A percentile compares a stretch with the other conserved stretches of the same genome.
Conservation (phyloP, 305 asterid genomes). For the Fraxinus velutina region DNA sequence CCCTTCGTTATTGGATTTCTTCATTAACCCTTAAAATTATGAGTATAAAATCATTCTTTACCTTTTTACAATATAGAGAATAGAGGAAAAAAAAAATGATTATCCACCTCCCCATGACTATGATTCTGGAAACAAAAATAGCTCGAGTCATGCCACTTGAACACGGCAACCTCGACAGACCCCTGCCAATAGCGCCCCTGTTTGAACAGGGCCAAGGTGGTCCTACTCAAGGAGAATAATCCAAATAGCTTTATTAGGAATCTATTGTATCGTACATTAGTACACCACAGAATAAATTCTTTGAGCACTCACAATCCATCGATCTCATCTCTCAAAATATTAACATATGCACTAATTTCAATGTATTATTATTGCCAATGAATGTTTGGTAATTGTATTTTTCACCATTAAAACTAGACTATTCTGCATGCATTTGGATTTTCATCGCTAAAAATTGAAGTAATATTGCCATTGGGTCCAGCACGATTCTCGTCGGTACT, state of each 20-base stretch:
- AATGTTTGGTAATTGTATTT: neutral
- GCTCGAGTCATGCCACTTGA: neutral
- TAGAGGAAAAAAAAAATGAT: too few relatives aligned
- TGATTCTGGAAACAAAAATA: neutral
- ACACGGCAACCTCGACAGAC: too few relatives aligned
- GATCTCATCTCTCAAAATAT: neutral
- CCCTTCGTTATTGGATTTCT: neutral
- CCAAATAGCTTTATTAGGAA: neutral
- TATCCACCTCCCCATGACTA: neutral
- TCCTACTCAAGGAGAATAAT: neutral
- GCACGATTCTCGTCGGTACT: neutral
- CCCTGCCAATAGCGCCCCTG: too few relatives aligned
- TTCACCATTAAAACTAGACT: constrained; percentile 24
- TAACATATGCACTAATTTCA: neutral
- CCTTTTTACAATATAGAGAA: neutral
- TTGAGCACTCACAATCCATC: neutral
- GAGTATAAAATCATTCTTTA: neutral
- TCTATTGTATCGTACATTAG: neutral
- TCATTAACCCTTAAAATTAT: neutral
- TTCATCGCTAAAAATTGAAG: constrained; percentile 73
- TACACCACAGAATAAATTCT: neutral
- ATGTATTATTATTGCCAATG: neutral
- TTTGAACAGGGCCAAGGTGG: too few relatives aligned
- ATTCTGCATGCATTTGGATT: constrained; percentile 75
- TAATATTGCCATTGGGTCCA: constrained; percentile 45